Evolutionary conservation across 345 rosid species (phyloP), one percentile per base, ranked within the genome.

Genomic region (Populus nigra): DNA sequence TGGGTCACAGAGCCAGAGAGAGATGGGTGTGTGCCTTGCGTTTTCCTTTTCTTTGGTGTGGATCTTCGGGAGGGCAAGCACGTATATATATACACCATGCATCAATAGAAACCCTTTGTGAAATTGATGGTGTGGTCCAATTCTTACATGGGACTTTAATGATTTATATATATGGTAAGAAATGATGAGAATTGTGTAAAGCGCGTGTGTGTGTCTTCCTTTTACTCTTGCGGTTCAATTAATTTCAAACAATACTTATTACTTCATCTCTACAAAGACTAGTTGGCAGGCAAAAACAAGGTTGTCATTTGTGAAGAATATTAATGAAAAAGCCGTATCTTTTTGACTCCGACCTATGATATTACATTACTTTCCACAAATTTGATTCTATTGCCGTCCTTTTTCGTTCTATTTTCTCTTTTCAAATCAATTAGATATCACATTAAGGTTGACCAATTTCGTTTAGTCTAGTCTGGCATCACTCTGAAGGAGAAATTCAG

Each of bases 261-360:
- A 29, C 8, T 61, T 20, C 3, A 61, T 8, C n/a, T 36, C 6
- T 67, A 31, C 23, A 1, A 36, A 16, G 57, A 69, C 53, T 41
- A 23, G 27, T 25, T 22, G 73, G 25, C 57, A 23, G 73, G 57
- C 53, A 43, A 39, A 20, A 43, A 35, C 12, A 22, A 8, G 33
- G 76, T 7, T 73, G 50, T 73, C 49, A 66, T 66, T 75, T 47
- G 59, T 13, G 71, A 9, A 47, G 45, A 67, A 27, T 27, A 27
- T 66, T 50, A 75, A 47, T 65, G 70, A 31, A 13, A 75, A 66
- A 49, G 63, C 45, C 36, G 63, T 12, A 38, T 77, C n/a, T 70
- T 73, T 74, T 77, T 69, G 74, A 59, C 59, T 41, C 31, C 45
- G 61, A 59, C 43, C 67, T n/a, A 3, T 55, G 27, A 68, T 68